Evolutionary conservation across 2,329 filamentous ascomycete genomes (phyloP), one percentile per base, ranked within the genome.

Genomic region (Verticillium nonalfalfae): DNA sequence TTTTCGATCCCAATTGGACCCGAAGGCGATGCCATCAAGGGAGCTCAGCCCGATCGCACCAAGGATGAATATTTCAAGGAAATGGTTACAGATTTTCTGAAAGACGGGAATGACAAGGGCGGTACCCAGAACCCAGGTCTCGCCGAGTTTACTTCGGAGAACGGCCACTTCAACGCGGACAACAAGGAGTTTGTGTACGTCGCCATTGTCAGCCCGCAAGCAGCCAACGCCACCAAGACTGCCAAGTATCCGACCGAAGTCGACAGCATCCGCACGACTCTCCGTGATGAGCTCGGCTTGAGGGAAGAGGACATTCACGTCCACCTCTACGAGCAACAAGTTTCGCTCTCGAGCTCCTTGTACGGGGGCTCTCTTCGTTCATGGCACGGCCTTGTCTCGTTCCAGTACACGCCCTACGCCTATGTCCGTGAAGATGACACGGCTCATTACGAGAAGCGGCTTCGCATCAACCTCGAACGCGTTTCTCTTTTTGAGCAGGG

Each of bases 401-500:
- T 62, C 61, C 59, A 63, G 56, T 64, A 64, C 31, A 58, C 60
- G 7, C 61, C 63, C 6, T 18, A 11, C 3, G n/a, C 26, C 7
- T 58, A 56, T 11, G 52, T 55, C 34, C 61, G 60, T 13, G 21
- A 39, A 26, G 26, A 64, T 6, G 38, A 59, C 21, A 18, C 18
- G 15, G 11, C 45, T 11, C 18, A 52, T 21, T 52, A 52, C 9
- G 45, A 52, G 11, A 52, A 52, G 18, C 45, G 45, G 4, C 6
- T 66, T 7, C 60, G 61, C 14, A 61, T 60, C 38, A 59, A 66
- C 26, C n/a, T 52, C 21, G 45, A 52, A 18, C 60, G 61, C 38
- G 38, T 60, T 7, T 3, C 61, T 7, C 56, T 69, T 65, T 82
- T 79, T 13, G 61, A 64, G 26, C 55, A 61, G 26, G 39, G 31